A percentile compares a stretch with the other conserved stretches of the same genome.
These are phyloP conservation scores for Camelina sativa DNA, from an alignment of 345 rosid genomes.

Conservation along the genomic window DNA sequence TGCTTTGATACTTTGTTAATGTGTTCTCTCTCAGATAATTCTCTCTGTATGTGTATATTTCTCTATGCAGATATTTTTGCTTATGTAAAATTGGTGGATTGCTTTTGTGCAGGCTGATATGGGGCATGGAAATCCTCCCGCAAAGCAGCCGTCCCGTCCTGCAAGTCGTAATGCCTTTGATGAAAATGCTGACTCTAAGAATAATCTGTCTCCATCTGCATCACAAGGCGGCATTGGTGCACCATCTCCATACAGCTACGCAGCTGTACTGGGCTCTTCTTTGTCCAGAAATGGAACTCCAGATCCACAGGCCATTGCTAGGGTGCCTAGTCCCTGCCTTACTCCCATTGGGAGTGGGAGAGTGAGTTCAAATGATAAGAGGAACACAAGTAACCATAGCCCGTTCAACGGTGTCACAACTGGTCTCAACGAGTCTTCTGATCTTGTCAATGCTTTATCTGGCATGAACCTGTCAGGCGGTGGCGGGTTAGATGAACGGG, in stretches of 20 bases:
- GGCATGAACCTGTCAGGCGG: constrained; percentile 64
- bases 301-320: constrained; percentile 75
- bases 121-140: background rate
- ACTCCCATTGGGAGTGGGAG: constrained; percentile 91
- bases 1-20: constrained; percentile 28
- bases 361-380: constrained; percentile 61
- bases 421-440: constrained; percentile 57
- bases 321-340: constrained; percentile 89
- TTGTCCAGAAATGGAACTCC: constrained; percentile 88
- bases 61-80: background rate
- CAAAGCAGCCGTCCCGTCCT: constrained; percentile 59
- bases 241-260: constrained; percentile 68
- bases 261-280: constrained; percentile 78
- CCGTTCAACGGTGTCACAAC: constrained; percentile 63
- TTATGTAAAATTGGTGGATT: background rate
- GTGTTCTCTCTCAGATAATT: background rate
- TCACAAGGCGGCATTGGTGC: constrained; percentile 52
- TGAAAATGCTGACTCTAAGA: constrained; percentile 59
- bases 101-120: constrained; percentile 53
- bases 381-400: constrained; percentile 53
- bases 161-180: constrained; percentile 75
- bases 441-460: constrained; percentile 69
- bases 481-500: constrained; percentile 53
- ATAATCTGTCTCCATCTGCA: constrained; percentile 56
- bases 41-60: background rate